Percentiles rank a stretch among this genome's conserved stretches.
phyloP scores from a whole-genome alignment of 1,139 yeast species.

The Arxiozyma slooffiae region DNA sequence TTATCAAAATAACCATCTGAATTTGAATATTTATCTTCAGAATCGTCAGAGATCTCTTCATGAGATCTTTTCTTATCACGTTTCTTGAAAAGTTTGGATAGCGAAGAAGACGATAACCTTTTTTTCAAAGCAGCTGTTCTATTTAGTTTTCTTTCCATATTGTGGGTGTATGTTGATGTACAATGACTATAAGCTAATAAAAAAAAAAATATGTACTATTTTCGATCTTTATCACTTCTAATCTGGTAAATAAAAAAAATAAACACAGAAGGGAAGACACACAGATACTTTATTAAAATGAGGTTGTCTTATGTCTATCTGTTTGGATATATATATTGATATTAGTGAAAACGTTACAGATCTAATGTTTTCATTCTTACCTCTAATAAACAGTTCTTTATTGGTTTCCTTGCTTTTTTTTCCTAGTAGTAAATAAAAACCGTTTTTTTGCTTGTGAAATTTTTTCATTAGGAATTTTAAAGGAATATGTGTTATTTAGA shows the following conservation, averaged over 20 bases:
- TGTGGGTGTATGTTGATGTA: slow-evolving; percentile 1
- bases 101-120: slow-evolving; percentile 22
- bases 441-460: no score
- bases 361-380: not conserved
- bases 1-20: slow-evolving; percentile 3
- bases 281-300: no score
- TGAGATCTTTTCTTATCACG: slow-evolving; percentile 15
- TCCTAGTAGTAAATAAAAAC: no score
- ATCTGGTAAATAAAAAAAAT: not conserved
- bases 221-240: not conserved
- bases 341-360: not conserved
- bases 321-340: not conserved
- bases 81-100: slow-evolving; percentile 26
- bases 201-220: not conserved
- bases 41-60: slow-evolving; percentile 9
- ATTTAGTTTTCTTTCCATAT: slow-evolving; percentile 9
- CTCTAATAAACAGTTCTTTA: no score
- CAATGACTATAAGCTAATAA: not conserved
- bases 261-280: not conserved
- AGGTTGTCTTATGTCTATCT: not conserved
- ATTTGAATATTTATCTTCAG: not conserved
- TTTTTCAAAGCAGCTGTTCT: slow-evolving; percentile 21
- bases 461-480: not conserved
- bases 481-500: not conserved
- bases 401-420: not conserved